Base-by-base conservation (phyloP, 2,329 filamentous ascomycete genomes). In the Colletotrichum nymphaeae region DNA sequence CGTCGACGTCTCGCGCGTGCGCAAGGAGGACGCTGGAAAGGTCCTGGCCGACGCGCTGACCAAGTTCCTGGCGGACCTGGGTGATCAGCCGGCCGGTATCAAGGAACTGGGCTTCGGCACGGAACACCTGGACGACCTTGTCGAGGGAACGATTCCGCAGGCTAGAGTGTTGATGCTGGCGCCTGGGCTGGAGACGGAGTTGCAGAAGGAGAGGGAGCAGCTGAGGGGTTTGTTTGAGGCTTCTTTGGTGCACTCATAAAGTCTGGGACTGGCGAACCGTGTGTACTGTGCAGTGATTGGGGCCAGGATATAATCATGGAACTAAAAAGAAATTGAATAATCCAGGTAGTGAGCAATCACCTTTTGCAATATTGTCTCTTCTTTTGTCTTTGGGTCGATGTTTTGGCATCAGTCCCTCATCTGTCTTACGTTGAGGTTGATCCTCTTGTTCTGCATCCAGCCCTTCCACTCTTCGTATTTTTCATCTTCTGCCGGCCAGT, bases 121-220 rank as follows among this genome's bases (percentile, higher is more conserved):
- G 19, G 89, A 90, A 52, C 91, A 98, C 84, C 86, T 99, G 22
- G 94, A 97, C 75, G 90, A 87, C 11, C 85, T 99, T 75, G 95
- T 99, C 1, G 96, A 98, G 83, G 97, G 97, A 1, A 99, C 97
- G 0, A 92, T 99, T 74, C 97, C 97, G 5, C 97, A 99, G 85
- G 91, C 91, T 69, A 88, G 97, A 76, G 97, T 99, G 68, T 82
- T 99, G 79, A 97, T 95, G 93, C 84, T 99, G 75, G 97, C 97
- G 35, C 97, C 97, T 0, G 95, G 90, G 30, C 82, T 99, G 78
- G 91, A 90, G 52, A 89, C 88, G 76, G 93, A 95, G 79, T 82
- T 94, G 59, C 87, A 92, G 78, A 86, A 87, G 60, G 93, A 96
- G 82, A 91, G 89, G 81, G 93, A 94, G 69, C 92, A 95, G 83